A percentile compares a stretch with the other conserved stretches of the same genome.
Evolutionary conservation across 805 yeast species (phyloP).

Genomic region (Kazachstania africana): DNA sequence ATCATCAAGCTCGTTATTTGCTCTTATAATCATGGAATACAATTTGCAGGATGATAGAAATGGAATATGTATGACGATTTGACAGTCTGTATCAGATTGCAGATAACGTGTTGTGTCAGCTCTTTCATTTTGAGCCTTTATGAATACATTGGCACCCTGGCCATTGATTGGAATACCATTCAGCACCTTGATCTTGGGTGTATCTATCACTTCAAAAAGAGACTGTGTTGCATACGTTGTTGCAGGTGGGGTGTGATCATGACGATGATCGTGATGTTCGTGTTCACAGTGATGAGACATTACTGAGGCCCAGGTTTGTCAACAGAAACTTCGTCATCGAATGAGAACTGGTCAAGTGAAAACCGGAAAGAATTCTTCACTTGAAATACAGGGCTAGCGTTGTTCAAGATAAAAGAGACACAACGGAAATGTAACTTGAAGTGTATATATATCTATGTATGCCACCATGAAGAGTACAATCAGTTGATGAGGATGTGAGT

Average conservation of each 20-base stretch:
- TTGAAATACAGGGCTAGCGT: too few relatives aligned
- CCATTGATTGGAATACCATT: constrained; percentile 34
- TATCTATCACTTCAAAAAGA: constrained; percentile 49
- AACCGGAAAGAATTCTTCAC: too few relatives aligned
- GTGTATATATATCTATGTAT: too few relatives aligned
- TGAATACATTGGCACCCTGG: constrained; percentile 23
- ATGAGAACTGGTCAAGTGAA: too few relatives aligned
- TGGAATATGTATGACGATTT: constrained; percentile 66
- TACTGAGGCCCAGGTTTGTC: too few relatives aligned
- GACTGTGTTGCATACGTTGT: constrained; percentile 63
- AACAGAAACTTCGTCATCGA: too few relatives aligned
- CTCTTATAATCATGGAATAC: constrained; percentile 59
- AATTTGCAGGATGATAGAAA: constrained; percentile 67
- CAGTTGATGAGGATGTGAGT: too few relatives aligned
- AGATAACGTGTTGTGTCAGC: constrained; percentile 36
- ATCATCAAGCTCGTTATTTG: constrained; percentile 30
- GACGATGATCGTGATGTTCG: constrained; percentile 31
- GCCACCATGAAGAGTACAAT: too few relatives aligned
- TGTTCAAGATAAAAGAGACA: too few relatives aligned
- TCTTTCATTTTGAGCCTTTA: constrained; percentile 41
- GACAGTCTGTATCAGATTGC: constrained; percentile 72
- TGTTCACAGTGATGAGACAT: constrained; percentile 27
- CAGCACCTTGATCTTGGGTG: constrained; percentile 47
- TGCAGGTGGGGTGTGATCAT: constrained; percentile 44
- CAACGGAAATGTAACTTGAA: too few relatives aligned